Evolutionary conservation across 306 rosid species (phyloP), one percentile per base, ranked within the genome.

Genomic region (Geum urbanum): DNA sequence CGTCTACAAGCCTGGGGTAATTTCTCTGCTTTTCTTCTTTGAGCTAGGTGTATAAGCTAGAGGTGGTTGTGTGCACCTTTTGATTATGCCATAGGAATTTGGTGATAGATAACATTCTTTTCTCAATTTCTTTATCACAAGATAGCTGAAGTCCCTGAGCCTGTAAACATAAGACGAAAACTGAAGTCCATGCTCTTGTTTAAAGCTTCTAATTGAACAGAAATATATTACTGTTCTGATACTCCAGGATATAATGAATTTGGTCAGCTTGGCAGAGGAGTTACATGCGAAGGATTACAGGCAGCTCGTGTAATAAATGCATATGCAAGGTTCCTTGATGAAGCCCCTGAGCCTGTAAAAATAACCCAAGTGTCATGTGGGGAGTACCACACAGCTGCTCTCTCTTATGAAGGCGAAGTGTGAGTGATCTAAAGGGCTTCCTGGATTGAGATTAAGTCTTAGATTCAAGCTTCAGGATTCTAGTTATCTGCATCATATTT

Each of bases 201-300:
- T 78, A 71, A 44, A 59, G 69, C 67, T 63, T 49, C 73, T 45
- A 66, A 70, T 78, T 82, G 59, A 81, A 73, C 48, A 59, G 39
- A 71, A 68, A 63, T 82, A 69, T 53, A 78, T 85, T 60, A 63
- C 66, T 86, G 82, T 86, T 85, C 79, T 74, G 78, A 57, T 75
- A 74, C 86, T 88, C 82, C 91, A 92, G 97, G 98, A 83, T 92
- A 92, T 80, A 92, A 92, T 84, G 98, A 92, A 78, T 80, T 81
- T 53, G 97, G 98, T 90, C 98, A 92, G 77, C 98, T 92, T 81
- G 98, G 98, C 72, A 87, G 94, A 77, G 97, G 98, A 72, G 65
- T 92, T 78, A 92, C 97, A 27, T 88, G 91, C 69, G 98, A 92
- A 78, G 98, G 98, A 62, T 84, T 92, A 63, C 98, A 92, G 84